Evolutionary conservation across 1,139 yeast species (phyloP).

Genomic region (Kodamaea sp.): DNA sequence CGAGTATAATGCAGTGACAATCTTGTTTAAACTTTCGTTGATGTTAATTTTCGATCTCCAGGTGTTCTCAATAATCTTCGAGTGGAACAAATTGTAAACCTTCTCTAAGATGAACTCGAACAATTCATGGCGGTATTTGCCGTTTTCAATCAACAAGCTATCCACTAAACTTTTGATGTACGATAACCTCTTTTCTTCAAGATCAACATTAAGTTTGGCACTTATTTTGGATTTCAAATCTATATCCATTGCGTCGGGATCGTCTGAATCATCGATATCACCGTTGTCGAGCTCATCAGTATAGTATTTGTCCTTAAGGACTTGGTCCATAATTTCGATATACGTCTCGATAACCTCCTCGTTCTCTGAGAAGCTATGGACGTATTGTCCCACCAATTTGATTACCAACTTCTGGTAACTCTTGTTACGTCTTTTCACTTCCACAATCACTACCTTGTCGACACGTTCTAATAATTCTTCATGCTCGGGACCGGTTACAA

Average conservation of each 20-base stretch:
- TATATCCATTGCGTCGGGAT: constrained; percentile 27
- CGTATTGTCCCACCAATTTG: constrained; percentile 50
- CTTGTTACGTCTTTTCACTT: constrained; percentile 67
- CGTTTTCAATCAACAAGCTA: constrained; percentile 26
- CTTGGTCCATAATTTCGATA: constrained; percentile 33
- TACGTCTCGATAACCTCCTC: constrained; percentile 39
- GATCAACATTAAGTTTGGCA: constrained; percentile 28
- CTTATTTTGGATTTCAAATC: constrained; percentile 25
- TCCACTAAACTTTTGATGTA: constrained; percentile 35
- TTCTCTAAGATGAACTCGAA: constrained; percentile 26
- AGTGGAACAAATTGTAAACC: constrained; percentile 24
- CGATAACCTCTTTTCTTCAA: constrained; percentile 40
- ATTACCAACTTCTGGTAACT: constrained; percentile 60
- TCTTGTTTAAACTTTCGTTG: constrained; percentile 33
- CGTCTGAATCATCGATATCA: constrained; percentile 25
- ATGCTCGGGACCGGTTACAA: constrained; percentile 16
- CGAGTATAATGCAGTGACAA: constrained; percentile 2
- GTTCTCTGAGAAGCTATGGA: constrained; percentile 42
- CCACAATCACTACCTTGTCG: constrained; percentile 51
- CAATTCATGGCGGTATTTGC: constrained; percentile 20
- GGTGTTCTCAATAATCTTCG: constrained; percentile 42
- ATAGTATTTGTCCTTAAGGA: constrained; percentile 35
- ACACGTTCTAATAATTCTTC: constrained; percentile 33
- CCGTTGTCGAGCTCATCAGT: constrained; percentile 20
- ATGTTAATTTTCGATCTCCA: constrained; percentile 60